Evolutionary conservation across 306 rosid species (phyloP).

Genomic region (Betula pendula): DNA sequence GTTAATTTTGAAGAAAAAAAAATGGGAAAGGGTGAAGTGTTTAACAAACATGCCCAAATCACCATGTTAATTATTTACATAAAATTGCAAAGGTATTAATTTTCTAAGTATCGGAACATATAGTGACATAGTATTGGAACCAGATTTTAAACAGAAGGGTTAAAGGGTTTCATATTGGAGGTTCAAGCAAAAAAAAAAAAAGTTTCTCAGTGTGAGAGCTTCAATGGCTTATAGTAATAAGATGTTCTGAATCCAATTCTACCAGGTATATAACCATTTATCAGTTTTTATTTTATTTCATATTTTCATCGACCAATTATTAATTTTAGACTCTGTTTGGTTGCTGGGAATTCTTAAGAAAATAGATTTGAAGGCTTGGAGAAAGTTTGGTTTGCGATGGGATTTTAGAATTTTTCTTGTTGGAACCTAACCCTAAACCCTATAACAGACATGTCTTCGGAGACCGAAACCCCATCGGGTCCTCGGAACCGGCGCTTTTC

Average conservation of each 20-base stretch:
- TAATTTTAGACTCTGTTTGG: neutral
- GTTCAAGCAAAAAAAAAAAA: too few species aligned
- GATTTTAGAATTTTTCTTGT: neutral
- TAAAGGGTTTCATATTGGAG: too few species aligned
- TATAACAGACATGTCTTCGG: constrained; percentile 35
- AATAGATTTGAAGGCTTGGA: neutral
- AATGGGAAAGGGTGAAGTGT: too few species aligned
- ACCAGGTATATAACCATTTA: neutral
- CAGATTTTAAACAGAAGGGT: too few species aligned
- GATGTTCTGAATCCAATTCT: neutral
- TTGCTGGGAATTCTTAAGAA: neutral
- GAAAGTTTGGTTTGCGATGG: neutral
- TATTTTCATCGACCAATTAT: neutral
- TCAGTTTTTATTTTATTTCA: neutral
- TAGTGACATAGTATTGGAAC: too few species aligned
- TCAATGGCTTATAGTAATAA: too few species aligned
- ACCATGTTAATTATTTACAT: too few species aligned
- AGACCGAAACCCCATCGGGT: constrained; percentile 25
- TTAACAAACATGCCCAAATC: too few species aligned
- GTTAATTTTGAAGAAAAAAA: too few species aligned
- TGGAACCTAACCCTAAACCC: neutral
- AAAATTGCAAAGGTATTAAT: too few species aligned
- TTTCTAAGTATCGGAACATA: too few species aligned
- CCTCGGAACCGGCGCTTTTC: constrained; percentile 35
- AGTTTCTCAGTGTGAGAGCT: too few species aligned